Base-by-base conservation (phyloP, 1,284 basidiomycete genomes). In the Moesziomyces sp. region DNA sequence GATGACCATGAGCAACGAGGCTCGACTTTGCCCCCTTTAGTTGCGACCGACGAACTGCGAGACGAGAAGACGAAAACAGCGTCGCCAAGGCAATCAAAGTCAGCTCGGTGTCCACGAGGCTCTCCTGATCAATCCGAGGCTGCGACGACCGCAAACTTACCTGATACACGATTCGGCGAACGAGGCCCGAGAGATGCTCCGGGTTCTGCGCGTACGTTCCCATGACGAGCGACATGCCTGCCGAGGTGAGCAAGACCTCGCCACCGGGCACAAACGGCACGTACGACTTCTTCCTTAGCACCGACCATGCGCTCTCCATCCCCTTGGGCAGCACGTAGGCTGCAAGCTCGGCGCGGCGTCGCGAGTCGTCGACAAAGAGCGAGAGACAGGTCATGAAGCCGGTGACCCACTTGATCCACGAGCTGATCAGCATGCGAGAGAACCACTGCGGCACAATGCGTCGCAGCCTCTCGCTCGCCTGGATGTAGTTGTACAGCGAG, bases 301-400 rank as follows among this genome's bases (percentile, higher is more conserved):
- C 89, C 1, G 90, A 88, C 94, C 95, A 98, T 13, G 89, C 89
- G 58, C 77, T 74, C 59, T 83, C 80, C 47, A 82, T 84, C 0
- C 90, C 92, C 84, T 94, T 93, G n/a, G 95, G 95, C 43, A 97
- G 86, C 4, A 94, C 93, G 84, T 96, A 99, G 91, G 97, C 95
- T 28, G 95, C 93, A 70, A 96, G 86, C 85, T 96, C 93, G 3
- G 89, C 90, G 14, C 93, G 87, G 16, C 93, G 87, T 52, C 90
- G 86, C 84, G 90, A 91, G 80, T 94, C 93, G 81, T 99, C 96
- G 5, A 96, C 88, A 58, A 97, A 90, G 43, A 98, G 86, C 14
- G 92, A 89, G 3, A 95, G 79, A 18, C 91, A 93, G 10, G 92
- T 88, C 6, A 90, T 83, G 63, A 94, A 88, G 0, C 94, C 95